phyloP scores from a whole-genome alignment of 2,329 filamentous ascomycete genomes.

The Ophiostoma populinum region DNA sequence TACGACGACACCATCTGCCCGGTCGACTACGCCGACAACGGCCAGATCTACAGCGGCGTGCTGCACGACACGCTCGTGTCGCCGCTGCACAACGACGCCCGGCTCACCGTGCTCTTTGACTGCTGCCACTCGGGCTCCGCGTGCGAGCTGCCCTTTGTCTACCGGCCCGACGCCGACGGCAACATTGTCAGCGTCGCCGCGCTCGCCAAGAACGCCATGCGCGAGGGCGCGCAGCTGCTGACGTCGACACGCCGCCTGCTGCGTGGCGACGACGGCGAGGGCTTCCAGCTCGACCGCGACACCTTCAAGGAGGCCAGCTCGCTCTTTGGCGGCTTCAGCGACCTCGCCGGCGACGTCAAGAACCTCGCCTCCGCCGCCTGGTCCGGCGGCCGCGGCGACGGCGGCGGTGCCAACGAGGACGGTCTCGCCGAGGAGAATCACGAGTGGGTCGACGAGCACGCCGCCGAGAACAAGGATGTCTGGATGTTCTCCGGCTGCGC shows the following conservation, averaged over 20 bases:
- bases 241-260: neutral
- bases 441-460: constrained; percentile 19
- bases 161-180: constrained; percentile 36
- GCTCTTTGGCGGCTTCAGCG: constrained; percentile 33
- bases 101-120: constrained; percentile 39
- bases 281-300: constrained; percentile 19
- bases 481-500: constrained; percentile 25
- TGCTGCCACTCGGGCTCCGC: constrained; percentile 45
- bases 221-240: constrained; percentile 30
- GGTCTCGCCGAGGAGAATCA: constrained; percentile 26
- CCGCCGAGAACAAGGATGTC: constrained; percentile 20
- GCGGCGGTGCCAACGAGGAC: constrained; percentile 23
- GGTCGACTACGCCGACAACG: constrained; percentile 31
- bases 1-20: constrained; percentile 36
- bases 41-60: constrained; percentile 34
- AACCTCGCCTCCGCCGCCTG: constrained; percentile 21
- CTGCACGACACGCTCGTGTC: constrained; percentile 35
- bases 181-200: constrained; percentile 31
- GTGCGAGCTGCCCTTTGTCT: constrained; percentile 40
- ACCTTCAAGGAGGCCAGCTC: constrained; percentile 32
- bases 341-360: constrained; percentile 34
- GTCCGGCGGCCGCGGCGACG: constrained; percentile 2
- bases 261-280: neutral
- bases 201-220: constrained; percentile 25
- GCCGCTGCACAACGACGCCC: constrained; percentile 28